Percentiles rank a stretch among this genome's conserved stretches.
These are phyloP conservation scores for Kodamaea sp. DNA, from an alignment of 1,139 yeast species.

Conservation along the genomic window DNA sequence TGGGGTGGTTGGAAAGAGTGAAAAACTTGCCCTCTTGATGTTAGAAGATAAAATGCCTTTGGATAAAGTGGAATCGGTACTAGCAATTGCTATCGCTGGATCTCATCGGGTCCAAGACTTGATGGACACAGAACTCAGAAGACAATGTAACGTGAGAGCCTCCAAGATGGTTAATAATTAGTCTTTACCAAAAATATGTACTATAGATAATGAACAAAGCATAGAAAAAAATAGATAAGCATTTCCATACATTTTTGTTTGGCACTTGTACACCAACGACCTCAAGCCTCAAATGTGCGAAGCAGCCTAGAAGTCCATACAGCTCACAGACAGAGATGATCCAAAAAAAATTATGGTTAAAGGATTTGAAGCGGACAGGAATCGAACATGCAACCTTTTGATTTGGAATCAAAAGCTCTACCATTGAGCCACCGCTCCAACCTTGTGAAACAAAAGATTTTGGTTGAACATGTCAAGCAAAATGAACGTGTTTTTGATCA, in stretches of 20 bases:
- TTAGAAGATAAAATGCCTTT: constrained; percentile 85
- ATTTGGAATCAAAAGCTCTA: constrained; percentile 87
- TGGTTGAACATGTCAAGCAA: no score
- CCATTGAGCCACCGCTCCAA: constrained; percentile 84
- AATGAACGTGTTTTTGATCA: no score
- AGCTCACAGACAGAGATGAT: no score
- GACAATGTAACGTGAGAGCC: constrained; percentile 57
- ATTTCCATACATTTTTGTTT: no score
- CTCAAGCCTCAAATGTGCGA: no score
- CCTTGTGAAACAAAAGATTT: no score
- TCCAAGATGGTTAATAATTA: constrained; percentile 21
- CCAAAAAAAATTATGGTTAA: constrained; percentile 6
- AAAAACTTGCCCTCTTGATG: constrained; percentile 71
- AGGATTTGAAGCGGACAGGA: constrained; percentile 24
- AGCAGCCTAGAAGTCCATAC: no score
- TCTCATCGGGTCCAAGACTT: constrained; percentile 76
- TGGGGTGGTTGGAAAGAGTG: constrained; percentile 82
- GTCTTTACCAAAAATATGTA: not conserved
- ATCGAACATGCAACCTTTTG: constrained; percentile 53
- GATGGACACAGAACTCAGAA: constrained; percentile 84
- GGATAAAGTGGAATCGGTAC: constrained; percentile 72
- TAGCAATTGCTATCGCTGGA: constrained; percentile 91
- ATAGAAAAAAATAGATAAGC: constrained; percentile 24
- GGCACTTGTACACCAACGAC: no score
- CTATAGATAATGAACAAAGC: not conserved